These are phyloP conservation scores for Neurospora pannonica DNA, from an alignment of 495 filamentous ascomycete genomes.

Conservation along the genomic window DNA sequence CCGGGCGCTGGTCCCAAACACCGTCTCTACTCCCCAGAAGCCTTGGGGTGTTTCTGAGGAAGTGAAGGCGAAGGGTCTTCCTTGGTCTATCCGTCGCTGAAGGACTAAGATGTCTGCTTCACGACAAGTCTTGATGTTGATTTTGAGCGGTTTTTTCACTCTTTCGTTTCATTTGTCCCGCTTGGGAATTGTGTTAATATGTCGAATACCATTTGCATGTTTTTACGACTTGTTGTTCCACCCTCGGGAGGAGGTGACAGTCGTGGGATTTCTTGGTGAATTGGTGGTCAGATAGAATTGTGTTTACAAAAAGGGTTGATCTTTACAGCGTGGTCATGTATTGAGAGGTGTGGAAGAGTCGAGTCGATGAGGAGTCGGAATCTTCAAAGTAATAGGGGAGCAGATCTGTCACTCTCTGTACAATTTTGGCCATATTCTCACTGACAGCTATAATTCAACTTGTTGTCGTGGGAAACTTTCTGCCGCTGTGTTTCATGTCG, in stretches of 20 bases:
- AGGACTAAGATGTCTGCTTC: not conserved
- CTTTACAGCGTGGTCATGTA: conserved; percentile 12
- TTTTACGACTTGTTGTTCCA: conserved; percentile 5
- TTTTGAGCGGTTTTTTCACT: not conserved
- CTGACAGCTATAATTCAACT: not conserved
- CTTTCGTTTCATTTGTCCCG: conserved; percentile 10
- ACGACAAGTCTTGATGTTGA: not conserved
- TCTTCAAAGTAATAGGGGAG: conserved; percentile 20
- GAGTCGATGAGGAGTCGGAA: conserved; percentile 8
- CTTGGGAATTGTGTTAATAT: conserved; percentile 8
- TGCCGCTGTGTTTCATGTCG: not conserved
- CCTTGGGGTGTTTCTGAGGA: not conserved
- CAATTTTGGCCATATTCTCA: conserved; percentile 7
- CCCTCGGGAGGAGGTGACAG: not conserved
- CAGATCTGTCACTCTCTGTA: conserved; percentile 18
- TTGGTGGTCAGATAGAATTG: conserved; percentile 14
- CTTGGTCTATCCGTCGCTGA: conserved; percentile 14
- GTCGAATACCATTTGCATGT: conserved; percentile 17
- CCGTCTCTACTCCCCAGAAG: not conserved
- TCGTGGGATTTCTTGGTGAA: conserved; percentile 6
- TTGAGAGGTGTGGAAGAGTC: conserved; percentile 5
- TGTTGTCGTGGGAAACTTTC: not conserved
- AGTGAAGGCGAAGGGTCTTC: conserved; percentile 6
- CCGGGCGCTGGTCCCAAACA: not conserved
- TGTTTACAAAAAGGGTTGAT: conserved; percentile 9